These are phyloP conservation scores for Diutina siamensis DNA, from an alignment of 1,139 yeast species.

Conservation along the genomic window DNA sequence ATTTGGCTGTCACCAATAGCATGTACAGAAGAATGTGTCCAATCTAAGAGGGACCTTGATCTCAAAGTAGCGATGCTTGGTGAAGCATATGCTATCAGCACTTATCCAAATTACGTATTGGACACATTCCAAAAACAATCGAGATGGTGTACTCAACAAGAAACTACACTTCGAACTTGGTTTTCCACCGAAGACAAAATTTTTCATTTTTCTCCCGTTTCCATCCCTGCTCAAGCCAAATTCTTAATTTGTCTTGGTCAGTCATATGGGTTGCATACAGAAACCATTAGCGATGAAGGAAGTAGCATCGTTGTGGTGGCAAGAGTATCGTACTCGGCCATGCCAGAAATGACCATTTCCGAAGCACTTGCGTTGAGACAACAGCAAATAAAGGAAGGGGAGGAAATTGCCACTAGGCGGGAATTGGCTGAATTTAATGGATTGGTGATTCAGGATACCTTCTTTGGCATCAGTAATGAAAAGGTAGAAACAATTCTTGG, in stretches of 20 bases:
- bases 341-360: constrained; percentile 20
- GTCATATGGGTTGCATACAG: constrained; percentile 47
- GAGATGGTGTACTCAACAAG: constrained; percentile 58
- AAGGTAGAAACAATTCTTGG: constrained; percentile 27
- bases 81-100: constrained; percentile 14
- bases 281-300: constrained; percentile 78
- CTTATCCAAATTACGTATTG: constrained; percentile 33
- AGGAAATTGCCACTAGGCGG: constrained; percentile 14
- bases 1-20: constrained; percentile 16
- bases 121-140: constrained; percentile 37
- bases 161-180: constrained; percentile 30
- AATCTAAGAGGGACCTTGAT: constrained; percentile 45
- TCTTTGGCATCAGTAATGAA: constrained; percentile 40
- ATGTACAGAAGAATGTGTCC: constrained; percentile 66
- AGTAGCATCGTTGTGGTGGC: constrained; percentile 58
- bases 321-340: constrained; percentile 22
- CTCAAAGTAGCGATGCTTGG: constrained; percentile 48
- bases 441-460: constrained; percentile 39
- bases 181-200: constrained; percentile 30
- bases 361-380: constrained; percentile 19
- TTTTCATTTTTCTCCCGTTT: constrained; percentile 66
- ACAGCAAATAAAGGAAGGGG: constrained; percentile 18
- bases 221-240: constrained; percentile 43
- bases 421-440: constrained; percentile 34
- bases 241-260: constrained; percentile 62